Percentiles rank a stretch among this genome's conserved stretches.
Conservation (phyloP, 1,284 basidiomycete genomes). For the Irpex sp. region DNA sequence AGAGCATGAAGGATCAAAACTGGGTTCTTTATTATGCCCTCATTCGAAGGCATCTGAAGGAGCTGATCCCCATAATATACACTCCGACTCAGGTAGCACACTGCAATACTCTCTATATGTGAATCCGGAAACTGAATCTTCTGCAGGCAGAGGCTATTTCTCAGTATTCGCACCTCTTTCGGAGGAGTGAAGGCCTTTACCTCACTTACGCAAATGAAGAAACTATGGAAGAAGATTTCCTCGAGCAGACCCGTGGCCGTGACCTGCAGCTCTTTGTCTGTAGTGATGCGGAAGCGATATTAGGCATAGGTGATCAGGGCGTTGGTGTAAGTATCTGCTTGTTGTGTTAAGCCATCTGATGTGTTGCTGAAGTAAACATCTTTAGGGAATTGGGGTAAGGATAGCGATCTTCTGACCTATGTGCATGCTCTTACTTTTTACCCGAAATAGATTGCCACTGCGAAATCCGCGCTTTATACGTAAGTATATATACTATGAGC, state of each 20-base stretch:
- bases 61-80: constrained; percentile 76
- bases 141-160: constrained; percentile 73
- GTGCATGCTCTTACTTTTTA: not conserved
- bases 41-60: constrained; percentile 58
- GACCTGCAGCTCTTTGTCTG: constrained; percentile 75
- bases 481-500: constrained; percentile 26
- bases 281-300: constrained; percentile 80
- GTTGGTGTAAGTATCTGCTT: constrained; percentile 16
- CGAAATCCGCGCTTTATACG: constrained; percentile 87
- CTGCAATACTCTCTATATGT: constrained; percentile 9
- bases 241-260: constrained; percentile 58
- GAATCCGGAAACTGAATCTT: not conserved
- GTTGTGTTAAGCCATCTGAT: not conserved
- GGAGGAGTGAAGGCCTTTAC: constrained; percentile 69
- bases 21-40: constrained; percentile 74
- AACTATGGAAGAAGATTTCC: constrained; percentile 75
- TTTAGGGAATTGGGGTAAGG: constrained; percentile 46
- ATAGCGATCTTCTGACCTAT: not conserved
- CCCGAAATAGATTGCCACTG: constrained; percentile 67
- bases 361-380: not conserved
- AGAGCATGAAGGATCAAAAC: constrained; percentile 69
- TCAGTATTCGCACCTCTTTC: constrained; percentile 78
- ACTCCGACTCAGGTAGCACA: constrained; percentile 57
- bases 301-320: constrained; percentile 75
- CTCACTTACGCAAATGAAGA: constrained; percentile 62